phyloP scores from a whole-genome alignment of 345 rosid species.

The Boechera retrofracta region DNA sequence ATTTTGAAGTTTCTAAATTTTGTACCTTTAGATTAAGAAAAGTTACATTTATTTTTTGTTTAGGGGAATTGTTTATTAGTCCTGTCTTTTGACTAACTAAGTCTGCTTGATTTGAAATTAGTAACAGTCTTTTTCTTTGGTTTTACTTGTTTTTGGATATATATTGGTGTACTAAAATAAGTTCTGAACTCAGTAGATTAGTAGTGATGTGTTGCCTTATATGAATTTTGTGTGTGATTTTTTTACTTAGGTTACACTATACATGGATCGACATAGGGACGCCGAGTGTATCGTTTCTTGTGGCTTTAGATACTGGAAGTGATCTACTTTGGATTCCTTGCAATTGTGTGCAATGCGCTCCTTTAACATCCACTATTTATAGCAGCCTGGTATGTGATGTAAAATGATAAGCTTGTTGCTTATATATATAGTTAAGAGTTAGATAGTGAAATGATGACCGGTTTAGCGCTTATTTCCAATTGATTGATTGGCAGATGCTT shows the following conservation, averaged over 20 bases:
- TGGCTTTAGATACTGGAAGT: slow-evolving; percentile 84
- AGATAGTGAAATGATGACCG: slow-evolving; percentile 47
- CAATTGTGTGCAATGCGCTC: slow-evolving; percentile 81
- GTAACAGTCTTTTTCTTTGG: background rate
- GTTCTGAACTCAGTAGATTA: slow-evolving; percentile 1
- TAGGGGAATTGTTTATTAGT: no score
- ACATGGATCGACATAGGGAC: slow-evolving; percentile 87
- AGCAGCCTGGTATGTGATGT: slow-evolving; percentile 60
- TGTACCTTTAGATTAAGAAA: slow-evolving; percentile 7
- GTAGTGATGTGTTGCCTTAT: background rate
- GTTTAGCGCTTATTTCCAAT: slow-evolving; percentile 85
- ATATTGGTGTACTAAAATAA: background rate
- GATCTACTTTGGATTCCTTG: slow-evolving; percentile 93
- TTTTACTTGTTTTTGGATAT: background rate
- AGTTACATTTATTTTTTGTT: background rate
- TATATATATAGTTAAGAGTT: background rate
- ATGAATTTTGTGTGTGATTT: background rate
- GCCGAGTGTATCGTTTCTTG: slow-evolving; percentile 77
- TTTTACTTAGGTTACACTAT: slow-evolving; percentile 67
- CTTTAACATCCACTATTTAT: slow-evolving; percentile 67
- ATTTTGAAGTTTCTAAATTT: slow-evolving; percentile 2
- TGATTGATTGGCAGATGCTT: slow-evolving; percentile 99
- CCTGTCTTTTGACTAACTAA: slow-evolving; percentile 6
- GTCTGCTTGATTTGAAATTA: background rate
- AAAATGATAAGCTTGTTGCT: slow-evolving; percentile 22